phyloP scores from a whole-genome alignment of 2,329 filamentous ascomycete genomes.

The Arthrobotrys sphaeroides region DNA sequence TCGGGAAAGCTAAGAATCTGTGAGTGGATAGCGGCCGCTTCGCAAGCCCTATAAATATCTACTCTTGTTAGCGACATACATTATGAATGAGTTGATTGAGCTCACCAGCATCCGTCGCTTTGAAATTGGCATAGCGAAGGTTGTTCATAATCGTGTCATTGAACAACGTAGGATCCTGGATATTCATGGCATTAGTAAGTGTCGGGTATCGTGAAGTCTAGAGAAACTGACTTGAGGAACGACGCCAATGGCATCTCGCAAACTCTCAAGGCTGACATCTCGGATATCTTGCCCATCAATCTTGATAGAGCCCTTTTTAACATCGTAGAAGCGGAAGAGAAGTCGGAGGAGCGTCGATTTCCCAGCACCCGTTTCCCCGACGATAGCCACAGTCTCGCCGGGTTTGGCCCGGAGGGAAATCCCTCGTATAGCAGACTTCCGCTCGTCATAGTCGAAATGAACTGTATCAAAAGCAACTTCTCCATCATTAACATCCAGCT shows the following conservation, averaged over 20 bases:
- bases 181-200: not conserved
- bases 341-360: conserved; percentile 72
- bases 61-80: conserved; percentile 1
- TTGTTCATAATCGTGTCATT: conserved; percentile 73
- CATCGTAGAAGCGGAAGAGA: conserved; percentile 70
- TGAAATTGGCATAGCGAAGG: conserved; percentile 70
- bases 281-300: conserved; percentile 71
- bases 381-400: conserved; percentile 69
- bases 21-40: conserved; percentile 71
- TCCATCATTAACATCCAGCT: conserved; percentile 64
- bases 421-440: conserved; percentile 66
- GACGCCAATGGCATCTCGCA: conserved; percentile 70
- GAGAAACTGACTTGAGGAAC: conserved; percentile 64
- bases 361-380: conserved; percentile 71
- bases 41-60: conserved; percentile 71
- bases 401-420: conserved; percentile 65
- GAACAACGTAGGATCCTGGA: conserved; percentile 71
- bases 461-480: conserved; percentile 68
- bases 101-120: conserved; percentile 67
- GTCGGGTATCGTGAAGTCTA: not conserved
- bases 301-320: conserved; percentile 66
- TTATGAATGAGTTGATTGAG: not conserved
- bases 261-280: conserved; percentile 68
- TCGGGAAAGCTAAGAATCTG: conserved; percentile 70
- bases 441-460: conserved; percentile 67